Evolutionary conservation across 192 early-diverging fungal species (phyloP).

Genomic region (Borealophlyctis nickersoniae): DNA sequence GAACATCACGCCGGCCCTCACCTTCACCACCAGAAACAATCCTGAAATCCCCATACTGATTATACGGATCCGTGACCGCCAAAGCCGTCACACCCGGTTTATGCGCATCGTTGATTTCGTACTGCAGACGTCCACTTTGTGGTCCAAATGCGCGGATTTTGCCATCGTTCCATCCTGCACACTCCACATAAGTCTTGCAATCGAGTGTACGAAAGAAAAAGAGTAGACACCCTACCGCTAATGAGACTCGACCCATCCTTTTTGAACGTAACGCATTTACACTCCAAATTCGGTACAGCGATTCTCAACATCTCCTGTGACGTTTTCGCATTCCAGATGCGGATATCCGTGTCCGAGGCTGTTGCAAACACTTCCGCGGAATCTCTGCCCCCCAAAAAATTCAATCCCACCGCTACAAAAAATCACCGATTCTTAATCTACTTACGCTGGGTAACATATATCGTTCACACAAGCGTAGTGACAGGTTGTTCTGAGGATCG

Average conservation of each 20-base stretch:
- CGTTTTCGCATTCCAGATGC: slow-evolving; percentile 53
- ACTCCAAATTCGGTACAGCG: slow-evolving; percentile 57
- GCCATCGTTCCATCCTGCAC: slow-evolving; percentile 55
- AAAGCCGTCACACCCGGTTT: slow-evolving; percentile 52
- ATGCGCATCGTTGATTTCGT: slow-evolving; percentile 57
- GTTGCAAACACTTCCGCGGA: slow-evolving; percentile 57
- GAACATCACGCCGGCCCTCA: too few species aligned
- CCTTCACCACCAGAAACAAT: slow-evolving; percentile 58
- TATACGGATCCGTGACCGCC: slow-evolving; percentile 47
- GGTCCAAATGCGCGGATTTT: slow-evolving; percentile 63
- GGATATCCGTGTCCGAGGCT: slow-evolving; percentile 54
- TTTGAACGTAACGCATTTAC: slow-evolving; percentile 58
- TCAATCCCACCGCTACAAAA: background rate
- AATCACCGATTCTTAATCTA: background rate
- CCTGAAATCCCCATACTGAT: slow-evolving; percentile 42
- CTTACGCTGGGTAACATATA: slow-evolving; percentile 49
- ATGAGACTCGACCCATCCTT: slow-evolving; percentile 51
- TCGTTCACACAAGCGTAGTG: slow-evolving; percentile 57
- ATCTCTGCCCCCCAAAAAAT: slow-evolving; percentile 28
- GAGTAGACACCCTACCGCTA: slow-evolving; percentile 20
- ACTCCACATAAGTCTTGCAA: slow-evolving; percentile 9
- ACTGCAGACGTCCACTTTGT: slow-evolving; percentile 56
- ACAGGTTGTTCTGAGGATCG: slow-evolving; percentile 44
- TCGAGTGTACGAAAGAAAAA: background rate
- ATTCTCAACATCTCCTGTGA: slow-evolving; percentile 50